phyloP scores from a whole-genome alignment of 192 early-diverging fungal genomes.

The Podila verticillata region DNA sequence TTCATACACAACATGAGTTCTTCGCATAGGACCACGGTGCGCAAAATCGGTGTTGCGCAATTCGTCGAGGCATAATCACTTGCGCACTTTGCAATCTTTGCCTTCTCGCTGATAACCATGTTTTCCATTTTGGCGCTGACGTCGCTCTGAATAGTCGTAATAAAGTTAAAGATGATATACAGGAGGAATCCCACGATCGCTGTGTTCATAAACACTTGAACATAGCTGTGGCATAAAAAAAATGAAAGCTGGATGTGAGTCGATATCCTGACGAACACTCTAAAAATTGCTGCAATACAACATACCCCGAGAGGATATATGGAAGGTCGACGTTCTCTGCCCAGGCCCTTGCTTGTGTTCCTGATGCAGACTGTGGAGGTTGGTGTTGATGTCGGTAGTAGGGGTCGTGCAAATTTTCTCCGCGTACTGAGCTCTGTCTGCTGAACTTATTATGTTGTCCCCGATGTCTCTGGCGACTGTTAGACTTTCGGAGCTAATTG shows the following conservation, averaged over 20 bases:
- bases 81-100: constrained; percentile 71
- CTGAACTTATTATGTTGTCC: not conserved
- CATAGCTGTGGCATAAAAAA: constrained; percentile 53
- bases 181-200: constrained; percentile 67
- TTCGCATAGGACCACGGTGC: constrained; percentile 69
- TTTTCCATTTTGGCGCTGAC: constrained; percentile 71
- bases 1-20: constrained; percentile 70
- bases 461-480: not conserved
- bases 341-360: constrained; percentile 19
- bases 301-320: constrained; percentile 39
- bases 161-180: constrained; percentile 72
- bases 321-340: constrained; percentile 48
- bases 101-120: constrained; percentile 57
- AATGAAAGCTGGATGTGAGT: not conserved
- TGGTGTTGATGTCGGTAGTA: not conserved
- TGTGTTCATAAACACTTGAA: constrained; percentile 77
- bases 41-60: constrained; percentile 60
- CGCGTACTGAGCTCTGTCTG: constrained; percentile 1
- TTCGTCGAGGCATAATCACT: constrained; percentile 71
- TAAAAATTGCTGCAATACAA: not conserved
- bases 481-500: not conserved
- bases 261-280: no score
- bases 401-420: not conserved
- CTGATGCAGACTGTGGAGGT: not conserved
- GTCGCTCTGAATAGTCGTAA: constrained; percentile 78